Conservation (phyloP, 169 alveolate species). For the Theileria luwenshuni region DNA sequence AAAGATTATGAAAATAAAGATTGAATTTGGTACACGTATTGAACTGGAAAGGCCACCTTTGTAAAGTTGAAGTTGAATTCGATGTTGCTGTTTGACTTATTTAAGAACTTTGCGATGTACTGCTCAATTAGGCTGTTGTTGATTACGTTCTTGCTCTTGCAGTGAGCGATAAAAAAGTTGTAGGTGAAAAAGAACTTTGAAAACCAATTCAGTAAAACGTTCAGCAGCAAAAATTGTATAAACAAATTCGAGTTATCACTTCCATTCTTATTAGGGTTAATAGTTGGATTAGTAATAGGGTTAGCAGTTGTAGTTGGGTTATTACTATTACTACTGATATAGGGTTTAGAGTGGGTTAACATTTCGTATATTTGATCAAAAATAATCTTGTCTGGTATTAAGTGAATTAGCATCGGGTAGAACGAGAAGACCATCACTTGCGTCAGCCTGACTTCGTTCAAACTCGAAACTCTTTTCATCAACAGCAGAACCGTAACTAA, state of each 20-base stretch:
- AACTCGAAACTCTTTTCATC: constrained; percentile 11
- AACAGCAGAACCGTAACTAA: constrained; percentile 10
- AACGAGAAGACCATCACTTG: constrained; percentile 54
- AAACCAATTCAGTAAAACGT: constrained; percentile 43
- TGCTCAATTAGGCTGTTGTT: constrained; percentile 5
- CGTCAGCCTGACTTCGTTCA: constrained; percentile 15
- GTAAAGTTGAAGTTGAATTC: constrained; percentile 63
- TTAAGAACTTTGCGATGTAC: constrained; percentile 26
- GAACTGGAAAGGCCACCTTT: constrained; percentile 27
- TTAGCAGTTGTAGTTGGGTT: no score
- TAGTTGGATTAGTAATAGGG: no score
- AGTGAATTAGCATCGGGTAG: constrained; percentile 54
- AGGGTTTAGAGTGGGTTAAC: constrained; percentile 6
- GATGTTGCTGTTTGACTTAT: not conserved
- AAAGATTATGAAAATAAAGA: constrained; percentile 7
- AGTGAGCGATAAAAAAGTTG: constrained; percentile 21
- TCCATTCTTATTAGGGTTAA: no score
- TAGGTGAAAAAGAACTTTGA: constrained; percentile 33
- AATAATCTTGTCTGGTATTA: constrained; percentile 39
- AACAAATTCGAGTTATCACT: constrained; percentile 30
- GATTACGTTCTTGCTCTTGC: constrained; percentile 1
- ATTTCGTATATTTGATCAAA: constrained; percentile 22
- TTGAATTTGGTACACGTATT: constrained; percentile 26
- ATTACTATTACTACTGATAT: constrained; percentile 5
- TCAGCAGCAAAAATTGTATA: constrained; percentile 38